A percentile compares a stretch with the other conserved stretches of the same genome.
These are phyloP conservation scores for Exophiala sp. DNA, from an alignment of 2,329 filamentous ascomycete species.

Conservation along the genomic window DNA sequence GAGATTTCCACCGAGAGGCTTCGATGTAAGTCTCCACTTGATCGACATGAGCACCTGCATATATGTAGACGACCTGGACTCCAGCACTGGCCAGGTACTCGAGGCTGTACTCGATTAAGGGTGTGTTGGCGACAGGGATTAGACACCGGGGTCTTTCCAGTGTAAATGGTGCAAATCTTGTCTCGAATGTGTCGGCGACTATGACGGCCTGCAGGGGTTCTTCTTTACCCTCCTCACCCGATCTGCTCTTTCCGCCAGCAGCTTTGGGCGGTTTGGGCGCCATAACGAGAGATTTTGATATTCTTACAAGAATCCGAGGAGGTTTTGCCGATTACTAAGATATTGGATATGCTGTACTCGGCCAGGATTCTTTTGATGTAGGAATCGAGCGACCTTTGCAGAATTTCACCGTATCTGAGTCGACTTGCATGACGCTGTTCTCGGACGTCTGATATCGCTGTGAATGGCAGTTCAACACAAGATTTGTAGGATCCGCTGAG, in stretches of 20 bases:
- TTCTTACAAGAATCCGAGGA: no score
- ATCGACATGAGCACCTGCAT: conserved; percentile 82
- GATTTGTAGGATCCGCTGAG: no score
- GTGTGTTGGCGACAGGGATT: conserved; percentile 85
- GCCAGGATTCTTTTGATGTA: no score
- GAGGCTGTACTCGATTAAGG: conserved; percentile 94
- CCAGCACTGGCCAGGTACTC: conserved; percentile 94
- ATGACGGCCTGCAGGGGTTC: conserved; percentile 68
- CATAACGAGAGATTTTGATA: conserved; percentile 15
- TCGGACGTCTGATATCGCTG: no score
- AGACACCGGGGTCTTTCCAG: conserved; percentile 90
- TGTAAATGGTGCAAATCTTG: conserved; percentile 84
- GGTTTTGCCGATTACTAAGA: not conserved
- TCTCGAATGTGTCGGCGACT: conserved; percentile 91
- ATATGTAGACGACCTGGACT: conserved; percentile 90
- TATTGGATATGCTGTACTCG: no score
- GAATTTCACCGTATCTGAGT: no score
- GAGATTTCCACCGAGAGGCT: conserved; percentile 69
- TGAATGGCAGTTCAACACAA: no score
- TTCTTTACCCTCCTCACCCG: conserved; percentile 57
- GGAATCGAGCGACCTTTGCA: no score
- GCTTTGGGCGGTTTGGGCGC: conserved; percentile 31
- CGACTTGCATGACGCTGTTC: no score
- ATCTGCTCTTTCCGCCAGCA: conserved; percentile 35
- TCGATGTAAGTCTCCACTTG: conserved; percentile 84